These are phyloP conservation scores for Mycena crocata DNA, from an alignment of 768 basidiomycete genomes.

Conservation along the genomic window DNA sequence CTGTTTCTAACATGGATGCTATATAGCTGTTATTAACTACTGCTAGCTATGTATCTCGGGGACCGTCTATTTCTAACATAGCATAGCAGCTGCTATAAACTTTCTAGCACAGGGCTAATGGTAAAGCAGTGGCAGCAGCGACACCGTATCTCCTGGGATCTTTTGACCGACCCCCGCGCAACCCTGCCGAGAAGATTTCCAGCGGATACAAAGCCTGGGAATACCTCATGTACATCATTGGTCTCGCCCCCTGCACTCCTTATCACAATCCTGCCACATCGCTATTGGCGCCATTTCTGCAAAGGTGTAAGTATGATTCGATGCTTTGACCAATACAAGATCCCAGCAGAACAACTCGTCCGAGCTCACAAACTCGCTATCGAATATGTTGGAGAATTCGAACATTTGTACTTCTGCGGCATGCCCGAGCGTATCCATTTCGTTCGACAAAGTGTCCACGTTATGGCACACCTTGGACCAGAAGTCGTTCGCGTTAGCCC, in stretches of 20 bases:
- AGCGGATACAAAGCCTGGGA: slow-evolving; percentile 36
- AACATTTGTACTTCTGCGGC: slow-evolving; percentile 40
- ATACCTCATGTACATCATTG: slow-evolving; percentile 24
- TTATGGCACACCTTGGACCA: slow-evolving; percentile 29
- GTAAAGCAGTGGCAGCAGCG: slow-evolving; percentile 6
- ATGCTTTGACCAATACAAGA: not conserved
- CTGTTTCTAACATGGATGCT: slow-evolving; percentile 8
- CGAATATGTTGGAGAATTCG: slow-evolving; percentile 40
- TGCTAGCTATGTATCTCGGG: not conserved
- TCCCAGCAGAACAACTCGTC: slow-evolving; percentile 11
- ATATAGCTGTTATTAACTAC: slow-evolving; percentile 1
- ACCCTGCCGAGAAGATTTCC: slow-evolving; percentile 44
- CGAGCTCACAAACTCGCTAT: slow-evolving; percentile 24
- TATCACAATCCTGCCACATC: not conserved
- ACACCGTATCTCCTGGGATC: slow-evolving; percentile 31
- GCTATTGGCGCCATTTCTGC: slow-evolving; percentile 1
- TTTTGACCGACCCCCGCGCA: slow-evolving; percentile 37
- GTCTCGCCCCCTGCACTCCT: slow-evolving; percentile 5
- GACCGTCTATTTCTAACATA: not conserved
- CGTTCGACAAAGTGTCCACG: slow-evolving; percentile 39
- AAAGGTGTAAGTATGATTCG: slow-evolving; percentile 1
- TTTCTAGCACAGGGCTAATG: slow-evolving; percentile 4
- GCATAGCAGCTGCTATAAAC: slow-evolving; percentile 12
- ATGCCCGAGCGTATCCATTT: slow-evolving; percentile 41
- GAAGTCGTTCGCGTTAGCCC: slow-evolving; percentile 36